Base-by-base conservation (phyloP, 2,329 filamentous ascomycete species). In the Paraconiothyrium sp. region DNA sequence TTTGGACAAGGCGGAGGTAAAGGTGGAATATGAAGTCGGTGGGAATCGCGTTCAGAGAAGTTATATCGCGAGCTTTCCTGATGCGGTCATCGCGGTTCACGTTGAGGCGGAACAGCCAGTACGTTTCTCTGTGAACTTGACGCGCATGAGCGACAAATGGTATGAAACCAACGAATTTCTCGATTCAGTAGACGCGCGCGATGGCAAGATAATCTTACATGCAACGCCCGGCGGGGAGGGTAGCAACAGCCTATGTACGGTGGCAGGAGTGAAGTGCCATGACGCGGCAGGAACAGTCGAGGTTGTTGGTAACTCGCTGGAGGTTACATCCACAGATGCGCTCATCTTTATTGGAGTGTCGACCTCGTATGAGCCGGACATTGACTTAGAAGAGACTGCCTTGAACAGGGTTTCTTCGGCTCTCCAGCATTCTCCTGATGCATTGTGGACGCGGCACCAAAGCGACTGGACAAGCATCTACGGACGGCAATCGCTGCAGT, bases 151-250 rank as follows among this genome's bases (percentile, higher is more conserved):
- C 54, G 80, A 82, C 58, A 64, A 78, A 13, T 80, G 81, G 54
- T 81, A 76, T 66, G 81, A 82, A 64, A 80, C 78, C 1, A 80
- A 82, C 61, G 81, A 83, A 61, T 82, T 80, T 59, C 67, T 81
- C 22, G 80, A 82, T 62, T 77, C 77, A 16, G 59, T 82, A 65
- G n/a, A 69, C 61, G 51, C 64, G 75, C 76, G 49, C 3, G 59
- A 62, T 30, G 16, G 22, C 3, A 50, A 35, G 3, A 55, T 66
- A 16, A 49, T 64, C n/a, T 44, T 66, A 2, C 54, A 66, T 20
- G 64, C 64, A 34, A 66, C 64, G 1, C 59, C 64, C 11, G 64
- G 64, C 3, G 64, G 64, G 6, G 58, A 58, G 30, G 41, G 46
- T n/a, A 64, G 64, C 37, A 66, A 66, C 24, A 56, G 57, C 6